phyloP scores from a whole-genome alignment of 164 flowering plant genomes.

The Cinnamomum micranthum region DNA sequence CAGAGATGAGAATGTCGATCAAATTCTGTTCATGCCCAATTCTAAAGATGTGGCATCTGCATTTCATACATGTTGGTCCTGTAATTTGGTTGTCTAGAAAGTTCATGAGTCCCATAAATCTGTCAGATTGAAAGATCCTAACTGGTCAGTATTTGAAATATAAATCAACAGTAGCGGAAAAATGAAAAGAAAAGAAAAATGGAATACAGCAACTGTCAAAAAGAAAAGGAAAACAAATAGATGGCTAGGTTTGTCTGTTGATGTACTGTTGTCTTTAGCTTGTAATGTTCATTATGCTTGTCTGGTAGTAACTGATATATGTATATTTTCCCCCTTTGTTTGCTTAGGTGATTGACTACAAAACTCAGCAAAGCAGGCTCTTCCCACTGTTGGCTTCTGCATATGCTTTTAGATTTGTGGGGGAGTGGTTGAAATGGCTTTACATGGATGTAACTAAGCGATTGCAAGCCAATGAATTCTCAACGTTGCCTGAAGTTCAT shows the following conservation, averaged over 20 bases:
- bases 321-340: not conserved
- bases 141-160: no score
- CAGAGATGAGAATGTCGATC: no score
- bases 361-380: conserved; percentile 95
- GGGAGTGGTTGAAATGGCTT: conserved; percentile 94
- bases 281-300: no score
- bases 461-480: conserved; percentile 80
- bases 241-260: not conserved
- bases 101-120: no score
- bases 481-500: conserved; percentile 98
- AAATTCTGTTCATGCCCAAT: no score
- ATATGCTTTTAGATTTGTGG: conserved; percentile 93
- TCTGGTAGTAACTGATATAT: not conserved
- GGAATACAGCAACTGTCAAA: not conserved
- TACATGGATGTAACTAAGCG: conserved; percentile 88
- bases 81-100: no score
- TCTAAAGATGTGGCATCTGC: no score
- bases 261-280: not conserved
- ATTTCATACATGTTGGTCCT: no score
- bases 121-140: no score
- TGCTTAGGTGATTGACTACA: conserved; percentile 89
- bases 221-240: not conserved
- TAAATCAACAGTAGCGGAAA: no score
- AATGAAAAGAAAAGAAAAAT: no score
- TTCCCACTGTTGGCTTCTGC: conserved; percentile 98